Base-by-base conservation (phyloP, 768 basidiomycete species). In the Hirschioporus abietinus region DNA sequence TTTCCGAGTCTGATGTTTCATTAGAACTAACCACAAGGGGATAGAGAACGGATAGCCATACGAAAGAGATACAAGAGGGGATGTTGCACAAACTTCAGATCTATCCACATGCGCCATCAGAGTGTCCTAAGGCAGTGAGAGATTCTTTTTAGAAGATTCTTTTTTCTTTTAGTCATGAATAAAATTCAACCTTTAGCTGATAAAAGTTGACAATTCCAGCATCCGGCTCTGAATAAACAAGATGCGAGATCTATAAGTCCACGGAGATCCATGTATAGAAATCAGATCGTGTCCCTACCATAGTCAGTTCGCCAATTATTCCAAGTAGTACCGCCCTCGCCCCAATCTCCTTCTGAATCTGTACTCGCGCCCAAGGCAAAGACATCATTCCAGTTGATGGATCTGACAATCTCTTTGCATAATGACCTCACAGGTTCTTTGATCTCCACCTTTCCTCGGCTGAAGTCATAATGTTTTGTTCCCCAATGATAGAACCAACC, bases 401-500 rank as follows among this genome's bases (percentile, higher is more conserved):
- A 70, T 1, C 74, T 72, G 1, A 95, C 91, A 6, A 88, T 87
- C 3, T 78, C 73, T 63, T 79, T 82, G 73, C 95, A 96, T 1
- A 92, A 72, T 8, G 79, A 71, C 12, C 81, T 78, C 35, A 96
- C 74, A 7, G 80, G 78, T 1, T 77, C 70, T 61, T 89, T 85
- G 60, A 98, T 86, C 0, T 80, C 79, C 0, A 86, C 88, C 66
- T 84, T 86, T 1, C 86, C 86, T 64, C 83, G 87, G 0, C 86
- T 83, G 70, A 97, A 95, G 72, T 97, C 93, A 73, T 99, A 99
- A 67, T 92, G 89, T 72, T 99, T 99, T 30, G 88, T 92, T 1
- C 93, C 92, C 96, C 96, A 98, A 79, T 99, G 94, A 76, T 99
- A 99, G 64, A 86, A 92, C 88, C 92, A 92, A 10, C 96, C 96